Base-by-base conservation (phyloP, 2,329 filamentous ascomycete genomes). In the Fusarium proliferatum region DNA sequence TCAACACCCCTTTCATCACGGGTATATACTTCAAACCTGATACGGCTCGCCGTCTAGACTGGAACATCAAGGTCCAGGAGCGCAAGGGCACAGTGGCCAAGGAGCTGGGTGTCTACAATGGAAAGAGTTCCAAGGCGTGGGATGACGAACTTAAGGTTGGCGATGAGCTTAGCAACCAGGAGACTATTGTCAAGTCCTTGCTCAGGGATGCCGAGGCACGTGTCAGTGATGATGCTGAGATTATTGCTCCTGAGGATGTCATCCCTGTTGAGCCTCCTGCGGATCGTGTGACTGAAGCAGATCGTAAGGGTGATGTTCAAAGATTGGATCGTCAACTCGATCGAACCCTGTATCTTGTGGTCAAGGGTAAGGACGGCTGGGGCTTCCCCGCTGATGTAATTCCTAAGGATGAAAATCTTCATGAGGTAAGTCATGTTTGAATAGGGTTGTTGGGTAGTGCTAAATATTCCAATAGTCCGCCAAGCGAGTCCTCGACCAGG, bases 1-100 rank as follows among this genome's bases (percentile, higher is more conserved):
- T 97, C 59, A 91, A 92, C 26, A 88, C 96, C 9, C 94, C 95
- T 4, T 99, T 98, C 83, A 93, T 93, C 64, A 91, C 93, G 75
- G 93, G 93, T 81, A 96, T 98, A 85, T 99, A 97, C 88, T 97
- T 95, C 89, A 97, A 97, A 86, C 91, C 91, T 76, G 94, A 94
- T 80, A 97, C 95, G 16, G 92, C 95, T 3, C 88, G 90, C 13
- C 93, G 95, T 75, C 86, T 94, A 57, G 95, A 98, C 85, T 98
- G 95, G 94, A 94, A 95, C 82, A 88, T 94, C 80, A 97, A 97
- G 84, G 89, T 94, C 72, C 87, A 88, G 76, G 92, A 94, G 81
- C 92, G 96, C 59, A 82, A 86, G 64, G 88, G 91, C 78, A 92
- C 93, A 12, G 89, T 94, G 11, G 92, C 94, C 52, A 91, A 94